Conservation (phyloP, 1,139 yeast genomes). For the Meyerozyma sp. region DNA sequence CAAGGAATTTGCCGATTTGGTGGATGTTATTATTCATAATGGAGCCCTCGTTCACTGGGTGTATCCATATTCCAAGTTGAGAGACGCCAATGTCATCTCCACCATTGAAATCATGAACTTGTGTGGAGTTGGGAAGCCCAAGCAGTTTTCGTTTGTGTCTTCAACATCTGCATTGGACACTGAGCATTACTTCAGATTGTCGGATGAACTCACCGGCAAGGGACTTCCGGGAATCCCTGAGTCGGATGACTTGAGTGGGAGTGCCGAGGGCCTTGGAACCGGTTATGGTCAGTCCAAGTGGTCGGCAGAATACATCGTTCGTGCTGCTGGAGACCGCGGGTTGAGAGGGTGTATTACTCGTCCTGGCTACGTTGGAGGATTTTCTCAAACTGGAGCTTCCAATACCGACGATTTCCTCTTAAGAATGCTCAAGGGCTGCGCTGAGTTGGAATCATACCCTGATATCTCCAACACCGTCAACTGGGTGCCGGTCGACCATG, state of each 20-base stretch:
- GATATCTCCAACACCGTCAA: conserved; percentile 83
- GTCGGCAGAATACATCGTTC: conserved; percentile 88
- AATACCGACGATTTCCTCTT: conserved; percentile 95
- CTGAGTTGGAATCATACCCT: conserved; percentile 81
- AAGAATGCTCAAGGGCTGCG: conserved; percentile 91
- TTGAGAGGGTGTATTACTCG: conserved; percentile 84
- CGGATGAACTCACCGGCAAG: conserved; percentile 60
- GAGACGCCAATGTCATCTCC: conserved; percentile 91
- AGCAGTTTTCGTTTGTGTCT: conserved; percentile 85
- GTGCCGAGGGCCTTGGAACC: conserved; percentile 73
- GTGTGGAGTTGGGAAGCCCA: conserved; percentile 78
- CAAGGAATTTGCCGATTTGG: conserved; percentile 46
- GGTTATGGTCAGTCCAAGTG: conserved; percentile 98
- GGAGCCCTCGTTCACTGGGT: conserved; percentile 99
- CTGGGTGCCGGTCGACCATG: conserved; percentile 98
- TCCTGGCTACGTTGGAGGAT: conserved; percentile 96
- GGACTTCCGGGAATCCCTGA: conserved; percentile 77
- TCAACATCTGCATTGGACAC: conserved; percentile 92
- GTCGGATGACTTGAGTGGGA: conserved; percentile 75
- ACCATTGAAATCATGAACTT: conserved; percentile 80
- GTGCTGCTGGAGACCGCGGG: conserved; percentile 85
- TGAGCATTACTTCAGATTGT: conserved; percentile 68
- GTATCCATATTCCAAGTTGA: conserved; percentile 82
- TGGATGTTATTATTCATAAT: conserved; percentile 88
- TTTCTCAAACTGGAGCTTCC: conserved; percentile 74